Percentiles rank a stretch among this genome's conserved stretches.
These are phyloP conservation scores for Trametes hirsuta DNA, from an alignment of 1,284 basidiomycete species.

Conservation along the genomic window DNA sequence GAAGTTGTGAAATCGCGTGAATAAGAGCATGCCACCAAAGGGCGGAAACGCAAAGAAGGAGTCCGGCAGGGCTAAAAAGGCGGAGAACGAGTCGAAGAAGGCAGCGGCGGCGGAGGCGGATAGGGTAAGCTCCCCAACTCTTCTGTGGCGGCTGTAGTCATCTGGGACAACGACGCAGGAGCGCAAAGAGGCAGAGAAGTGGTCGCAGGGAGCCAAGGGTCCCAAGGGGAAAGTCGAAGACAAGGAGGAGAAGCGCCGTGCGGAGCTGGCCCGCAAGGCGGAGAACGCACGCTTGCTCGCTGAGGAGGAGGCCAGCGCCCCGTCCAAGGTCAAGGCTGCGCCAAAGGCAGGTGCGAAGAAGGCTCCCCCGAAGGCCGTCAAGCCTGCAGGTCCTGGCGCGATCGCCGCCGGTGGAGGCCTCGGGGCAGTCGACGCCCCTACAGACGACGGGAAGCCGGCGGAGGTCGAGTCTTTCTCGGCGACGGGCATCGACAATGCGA, in stretches of 20 bases:
- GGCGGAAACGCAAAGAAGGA: conserved; percentile 92
- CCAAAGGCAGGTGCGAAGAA: conserved; percentile 72
- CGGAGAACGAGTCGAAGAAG: conserved; percentile 88
- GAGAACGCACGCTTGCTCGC: conserved; percentile 78
- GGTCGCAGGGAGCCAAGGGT: conserved; percentile 71
- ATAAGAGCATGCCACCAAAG: conserved; percentile 72
- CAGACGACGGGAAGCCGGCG: conserved; percentile 34
- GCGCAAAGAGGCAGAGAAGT: conserved; percentile 76
- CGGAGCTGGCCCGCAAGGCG: conserved; percentile 75
- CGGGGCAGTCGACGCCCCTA: conserved; percentile 27
- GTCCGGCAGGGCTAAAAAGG: conserved; percentile 86
- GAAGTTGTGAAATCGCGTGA: neutral
- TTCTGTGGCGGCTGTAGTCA: neutral
- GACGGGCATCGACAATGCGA: conserved; percentile 89
- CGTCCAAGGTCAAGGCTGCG: conserved; percentile 66
- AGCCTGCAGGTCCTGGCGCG: conserved; percentile 77
- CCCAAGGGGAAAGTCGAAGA: conserved; percentile 68
- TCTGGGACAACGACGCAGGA: conserved; percentile 49
- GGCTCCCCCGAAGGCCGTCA: conserved; percentile 39
- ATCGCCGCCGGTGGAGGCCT: conserved; percentile 70
- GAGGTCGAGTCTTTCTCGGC: conserved; percentile 76
- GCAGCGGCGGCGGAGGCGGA: conserved; percentile 60
- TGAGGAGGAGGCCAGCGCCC: conserved; percentile 79
- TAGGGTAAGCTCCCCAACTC: conserved; percentile 44
- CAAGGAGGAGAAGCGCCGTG: conserved; percentile 75